Percentiles rank a stretch among this genome's conserved stretches.
phyloP scores from a whole-genome alignment of 2,329 filamentous ascomycete species.

The Colletotrichum theobromicola region DNA sequence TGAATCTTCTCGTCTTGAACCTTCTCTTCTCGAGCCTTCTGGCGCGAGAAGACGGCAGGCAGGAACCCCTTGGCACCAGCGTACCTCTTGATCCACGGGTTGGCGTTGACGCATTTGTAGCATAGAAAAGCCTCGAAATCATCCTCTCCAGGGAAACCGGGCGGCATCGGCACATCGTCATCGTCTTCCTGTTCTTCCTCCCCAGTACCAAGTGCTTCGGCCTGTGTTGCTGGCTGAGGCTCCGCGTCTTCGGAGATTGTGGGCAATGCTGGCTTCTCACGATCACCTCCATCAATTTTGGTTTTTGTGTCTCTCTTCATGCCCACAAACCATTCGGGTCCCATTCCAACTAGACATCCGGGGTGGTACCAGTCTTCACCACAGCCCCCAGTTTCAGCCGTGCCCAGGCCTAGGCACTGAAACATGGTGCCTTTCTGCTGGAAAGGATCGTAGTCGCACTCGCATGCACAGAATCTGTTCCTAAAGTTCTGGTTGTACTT shows the following conservation, averaged over 20 bases:
- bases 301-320: slow-evolving; percentile 43
- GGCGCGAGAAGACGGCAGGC: slow-evolving; percentile 64
- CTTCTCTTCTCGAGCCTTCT: slow-evolving; percentile 22
- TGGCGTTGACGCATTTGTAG: slow-evolving; percentile 88
- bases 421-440: slow-evolving; percentile 98
- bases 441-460: slow-evolving; percentile 85
- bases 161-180: slow-evolving; percentile 73
- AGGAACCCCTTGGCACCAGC: slow-evolving; percentile 83
- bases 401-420: slow-evolving; percentile 88
- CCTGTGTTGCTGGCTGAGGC: slow-evolving; percentile 27
- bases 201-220: slow-evolving; percentile 5
- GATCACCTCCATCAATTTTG: not conserved
- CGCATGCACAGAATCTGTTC: slow-evolving; percentile 91
- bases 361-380: slow-evolving; percentile 99
- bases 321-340: slow-evolving; percentile 73
- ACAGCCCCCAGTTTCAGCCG: slow-evolving; percentile 81
- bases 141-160: slow-evolving; percentile 87
- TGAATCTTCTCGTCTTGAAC: slow-evolving; percentile 22
- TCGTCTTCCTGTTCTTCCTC: slow-evolving; percentile 39
- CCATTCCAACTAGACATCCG: slow-evolving; percentile 84
- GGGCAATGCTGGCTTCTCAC: slow-evolving; percentile 37
- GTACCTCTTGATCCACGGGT: slow-evolving; percentile 92
- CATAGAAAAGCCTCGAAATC: slow-evolving; percentile 91
- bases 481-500: slow-evolving; percentile 95
- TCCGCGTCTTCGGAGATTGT: slow-evolving; percentile 58